Base-by-base conservation (phyloP, 305 asterid genomes). In the Solanum aculeatissimum region DNA sequence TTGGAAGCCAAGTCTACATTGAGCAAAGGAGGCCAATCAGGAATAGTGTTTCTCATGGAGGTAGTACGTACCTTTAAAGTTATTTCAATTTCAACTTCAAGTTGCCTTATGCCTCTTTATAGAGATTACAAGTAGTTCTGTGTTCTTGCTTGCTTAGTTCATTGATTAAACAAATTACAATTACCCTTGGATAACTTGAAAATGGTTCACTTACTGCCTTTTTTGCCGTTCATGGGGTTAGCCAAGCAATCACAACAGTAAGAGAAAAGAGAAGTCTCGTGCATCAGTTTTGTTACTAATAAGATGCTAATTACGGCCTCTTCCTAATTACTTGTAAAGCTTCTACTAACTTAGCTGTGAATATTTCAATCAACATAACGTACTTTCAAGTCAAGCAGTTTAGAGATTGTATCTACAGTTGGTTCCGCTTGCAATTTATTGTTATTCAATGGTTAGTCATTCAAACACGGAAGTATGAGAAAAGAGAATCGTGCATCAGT, bases 11-110 rank as follows among this genome's bases (percentile, higher is more conserved):
- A 89, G 97, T 93, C 72, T 93, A 92, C 84, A 88, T 94, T 83
- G 98, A 94, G 90, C 92, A 91, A 88, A 92, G 95, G 87, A 91
- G 94, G 91, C 84, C 92, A 35, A 91, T 86, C 85, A 84, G 25
- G 75, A 43, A 80, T 83, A 87, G 91, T 51, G 83, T 90, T 84
- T 84, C 93, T 84, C 93, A 93, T 86, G 96, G 97, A 86, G 96
- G 93, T 87, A 89, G 96, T 91, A 91, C 23, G 93, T 89, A 23
- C 68, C 84, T 84, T 42, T 2, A 55, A 38, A 32, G 8, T 18
- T 5, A 12, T 47, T 82, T 65, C 53, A 29, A 65, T 29, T 29
- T 29, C 72, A 40, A 21, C 15, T 42, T 40, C 79, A 21, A 21
- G 42, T 42, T 40, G 32, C 32, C 79, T 40, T 35, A 35, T n/a